A percentile compares a stretch with the other conserved stretches of the same genome.
phyloP scores from a whole-genome alignment of 331 rosid genomes.

The Telfairia occidentalis region DNA sequence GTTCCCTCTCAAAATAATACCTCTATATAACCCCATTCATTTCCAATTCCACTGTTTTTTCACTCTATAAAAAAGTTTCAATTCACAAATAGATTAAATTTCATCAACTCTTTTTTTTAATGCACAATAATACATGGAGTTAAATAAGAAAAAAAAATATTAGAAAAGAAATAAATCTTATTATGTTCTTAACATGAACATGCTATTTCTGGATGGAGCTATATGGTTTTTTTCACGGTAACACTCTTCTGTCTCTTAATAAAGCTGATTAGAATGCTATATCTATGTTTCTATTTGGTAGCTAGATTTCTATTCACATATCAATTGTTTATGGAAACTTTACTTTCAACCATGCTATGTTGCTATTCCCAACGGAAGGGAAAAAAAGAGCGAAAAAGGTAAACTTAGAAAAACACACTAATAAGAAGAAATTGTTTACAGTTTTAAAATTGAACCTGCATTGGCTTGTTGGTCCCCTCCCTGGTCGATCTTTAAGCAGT shows the following conservation, averaged over 20 bases:
- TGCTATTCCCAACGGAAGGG: background rate
- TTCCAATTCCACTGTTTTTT: background rate
- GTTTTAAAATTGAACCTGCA: conserved; percentile 35
- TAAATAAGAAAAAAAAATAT: background rate
- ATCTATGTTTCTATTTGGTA: background rate
- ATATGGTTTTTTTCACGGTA: background rate
- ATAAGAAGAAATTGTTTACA: background rate
- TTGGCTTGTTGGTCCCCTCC: conserved; percentile 37
- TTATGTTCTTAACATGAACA: background rate
- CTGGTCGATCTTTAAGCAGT: conserved; percentile 32
- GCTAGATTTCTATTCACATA: background rate
- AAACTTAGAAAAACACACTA: background rate
- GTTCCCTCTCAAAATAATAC: background rate
- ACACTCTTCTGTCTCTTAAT: background rate
- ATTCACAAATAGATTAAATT: background rate
- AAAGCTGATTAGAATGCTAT: background rate
- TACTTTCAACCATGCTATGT: background rate
- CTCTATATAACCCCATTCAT: background rate
- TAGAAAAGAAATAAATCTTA: background rate
- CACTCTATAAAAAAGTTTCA: background rate
- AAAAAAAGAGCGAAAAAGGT: background rate
- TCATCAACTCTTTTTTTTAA: background rate
- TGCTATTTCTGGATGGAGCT: background rate
- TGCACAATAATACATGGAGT: background rate
- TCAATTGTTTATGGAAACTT: background rate